A percentile compares a stretch with the other conserved stretches of the same genome.
phyloP scores from a whole-genome alignment of 1,284 basidiomycete species.

The Pseudomicrostroma phylloplanum region DNA sequence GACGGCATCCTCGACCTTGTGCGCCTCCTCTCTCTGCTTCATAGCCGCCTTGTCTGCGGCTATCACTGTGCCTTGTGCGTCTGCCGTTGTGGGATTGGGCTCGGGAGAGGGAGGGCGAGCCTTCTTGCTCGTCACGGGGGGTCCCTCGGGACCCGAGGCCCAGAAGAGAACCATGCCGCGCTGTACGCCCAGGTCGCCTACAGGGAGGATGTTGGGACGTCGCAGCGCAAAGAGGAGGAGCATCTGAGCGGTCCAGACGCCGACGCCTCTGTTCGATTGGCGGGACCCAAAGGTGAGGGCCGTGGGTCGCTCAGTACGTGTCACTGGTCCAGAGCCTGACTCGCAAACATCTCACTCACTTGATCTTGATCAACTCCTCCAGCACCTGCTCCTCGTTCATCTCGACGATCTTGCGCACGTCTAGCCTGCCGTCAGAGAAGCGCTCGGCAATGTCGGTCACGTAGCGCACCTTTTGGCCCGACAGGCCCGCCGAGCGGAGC shows the following conservation, averaged over 20 bases:
- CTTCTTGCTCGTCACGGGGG: slow-evolving; percentile 19
- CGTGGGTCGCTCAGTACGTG: neutral
- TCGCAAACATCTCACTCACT: slow-evolving; percentile 10
- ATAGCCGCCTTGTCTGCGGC: neutral
- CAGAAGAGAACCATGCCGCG: slow-evolving; percentile 44
- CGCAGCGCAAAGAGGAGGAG: slow-evolving; percentile 48
- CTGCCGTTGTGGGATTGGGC: no score
- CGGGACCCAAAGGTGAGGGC: neutral
- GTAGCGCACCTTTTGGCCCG: slow-evolving; percentile 43
- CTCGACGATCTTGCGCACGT: slow-evolving; percentile 33
- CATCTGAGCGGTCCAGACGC: slow-evolving; percentile 49
- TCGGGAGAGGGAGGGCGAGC: neutral
- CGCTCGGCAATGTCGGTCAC: slow-evolving; percentile 39
- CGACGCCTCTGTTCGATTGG: slow-evolving; percentile 26
- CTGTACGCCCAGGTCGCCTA: slow-evolving; percentile 46
- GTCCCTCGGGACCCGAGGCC: slow-evolving; percentile 27
- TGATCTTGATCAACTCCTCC: slow-evolving; percentile 52
- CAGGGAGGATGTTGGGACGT: slow-evolving; percentile 40
- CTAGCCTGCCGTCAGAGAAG: slow-evolving; percentile 42
- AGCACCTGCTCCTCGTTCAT: slow-evolving; percentile 39
- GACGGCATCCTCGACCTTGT: neutral
- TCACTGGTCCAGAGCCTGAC: neutral
- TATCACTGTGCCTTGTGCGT: neutral
- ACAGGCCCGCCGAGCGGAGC: slow-evolving; percentile 40
- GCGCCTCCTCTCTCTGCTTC: neutral